Evolutionary conservation across 1,284 basidiomycete species (phyloP).

Genomic region (Marasmius fiardii): DNA sequence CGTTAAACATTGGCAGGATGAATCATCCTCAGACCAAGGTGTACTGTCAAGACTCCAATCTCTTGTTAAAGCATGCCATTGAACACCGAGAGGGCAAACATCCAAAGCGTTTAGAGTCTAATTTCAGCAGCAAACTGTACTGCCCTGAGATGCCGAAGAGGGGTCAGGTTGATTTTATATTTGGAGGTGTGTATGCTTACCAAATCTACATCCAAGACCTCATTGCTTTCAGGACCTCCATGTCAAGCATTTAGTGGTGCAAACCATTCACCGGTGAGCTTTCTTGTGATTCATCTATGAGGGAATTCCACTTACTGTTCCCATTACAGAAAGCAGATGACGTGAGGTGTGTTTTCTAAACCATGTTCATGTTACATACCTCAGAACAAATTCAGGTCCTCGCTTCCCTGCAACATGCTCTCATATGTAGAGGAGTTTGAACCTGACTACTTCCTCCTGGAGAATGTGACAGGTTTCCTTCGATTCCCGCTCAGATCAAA

Average conservation of each 20-base stretch:
- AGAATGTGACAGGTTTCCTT: conserved; percentile 65
- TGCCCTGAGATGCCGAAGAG: conserved; percentile 50
- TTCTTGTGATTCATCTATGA: neutral
- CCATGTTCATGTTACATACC: neutral
- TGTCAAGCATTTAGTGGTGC: conserved; percentile 66
- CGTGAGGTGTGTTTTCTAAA: conserved; percentile 37
- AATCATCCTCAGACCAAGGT: conserved; percentile 58
- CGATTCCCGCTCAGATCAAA: conserved; percentile 32
- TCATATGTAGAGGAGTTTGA: conserved; percentile 70
- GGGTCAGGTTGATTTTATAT: conserved; percentile 66
- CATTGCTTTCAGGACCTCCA: conserved; percentile 49
- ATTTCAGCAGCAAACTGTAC: neutral
- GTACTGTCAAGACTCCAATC: conserved; percentile 62
- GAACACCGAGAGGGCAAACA: conserved; percentile 38
- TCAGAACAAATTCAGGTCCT: conserved; percentile 45
- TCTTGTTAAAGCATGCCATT: conserved; percentile 55
- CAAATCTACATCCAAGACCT: conserved; percentile 5
- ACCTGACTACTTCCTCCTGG: conserved; percentile 62
- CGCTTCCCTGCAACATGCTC: conserved; percentile 65
- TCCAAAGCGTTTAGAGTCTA: conserved; percentile 15
- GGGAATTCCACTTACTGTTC: conserved; percentile 2
- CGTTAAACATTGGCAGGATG: conserved; percentile 29
- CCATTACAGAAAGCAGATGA: conserved; percentile 52
- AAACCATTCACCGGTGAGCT: conserved; percentile 52
- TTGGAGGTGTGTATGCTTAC: conserved; percentile 46